Conservation (phyloP, 2,329 filamentous ascomycete genomes). For the Furcasterigmium sp. region DNA sequence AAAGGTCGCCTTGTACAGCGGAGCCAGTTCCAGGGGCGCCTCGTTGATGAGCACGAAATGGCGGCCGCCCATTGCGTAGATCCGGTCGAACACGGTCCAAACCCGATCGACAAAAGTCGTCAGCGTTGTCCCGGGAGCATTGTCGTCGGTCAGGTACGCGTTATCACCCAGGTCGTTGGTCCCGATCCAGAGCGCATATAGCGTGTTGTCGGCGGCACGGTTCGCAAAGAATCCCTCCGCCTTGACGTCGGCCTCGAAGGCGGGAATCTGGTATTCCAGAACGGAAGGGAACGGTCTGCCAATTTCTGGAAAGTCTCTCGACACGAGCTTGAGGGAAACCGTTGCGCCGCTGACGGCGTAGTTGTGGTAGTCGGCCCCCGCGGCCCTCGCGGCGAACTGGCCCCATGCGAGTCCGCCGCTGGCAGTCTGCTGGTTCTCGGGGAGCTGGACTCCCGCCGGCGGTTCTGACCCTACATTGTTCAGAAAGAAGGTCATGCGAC, state of each 20-base stretch:
- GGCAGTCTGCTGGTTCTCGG: constrained; percentile 45
- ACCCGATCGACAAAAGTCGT: constrained; percentile 64
- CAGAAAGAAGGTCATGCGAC: constrained; percentile 58
- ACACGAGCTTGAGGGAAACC: constrained; percentile 64
- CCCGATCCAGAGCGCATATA: constrained; percentile 75
- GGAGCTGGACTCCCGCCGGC: constrained; percentile 49
- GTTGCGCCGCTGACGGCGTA: constrained; percentile 71
- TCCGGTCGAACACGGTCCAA: constrained; percentile 53
- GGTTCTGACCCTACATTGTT: constrained; percentile 53
- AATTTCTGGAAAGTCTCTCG: constrained; percentile 45
- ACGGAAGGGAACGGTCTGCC: constrained; percentile 56
- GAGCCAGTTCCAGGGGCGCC: constrained; percentile 61
- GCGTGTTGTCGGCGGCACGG: constrained; percentile 51
- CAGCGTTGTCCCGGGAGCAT: constrained; percentile 54
- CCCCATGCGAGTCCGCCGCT: constrained; percentile 66
- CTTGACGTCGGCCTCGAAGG: constrained; percentile 45
- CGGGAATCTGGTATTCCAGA: constrained; percentile 54
- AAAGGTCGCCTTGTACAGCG: constrained; percentile 50
- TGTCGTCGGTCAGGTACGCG: constrained; percentile 61
- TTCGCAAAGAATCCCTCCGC: constrained; percentile 36
- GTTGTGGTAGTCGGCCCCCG: constrained; percentile 53
- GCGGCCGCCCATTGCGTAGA: constrained; percentile 63
- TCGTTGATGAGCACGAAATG: constrained; percentile 70
- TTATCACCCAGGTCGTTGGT: constrained; percentile 70
- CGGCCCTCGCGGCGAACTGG: constrained; percentile 57